Evolutionary conservation across 805 yeast genomes (phyloP).

Genomic region (Diddensiella transvaalensis): DNA sequence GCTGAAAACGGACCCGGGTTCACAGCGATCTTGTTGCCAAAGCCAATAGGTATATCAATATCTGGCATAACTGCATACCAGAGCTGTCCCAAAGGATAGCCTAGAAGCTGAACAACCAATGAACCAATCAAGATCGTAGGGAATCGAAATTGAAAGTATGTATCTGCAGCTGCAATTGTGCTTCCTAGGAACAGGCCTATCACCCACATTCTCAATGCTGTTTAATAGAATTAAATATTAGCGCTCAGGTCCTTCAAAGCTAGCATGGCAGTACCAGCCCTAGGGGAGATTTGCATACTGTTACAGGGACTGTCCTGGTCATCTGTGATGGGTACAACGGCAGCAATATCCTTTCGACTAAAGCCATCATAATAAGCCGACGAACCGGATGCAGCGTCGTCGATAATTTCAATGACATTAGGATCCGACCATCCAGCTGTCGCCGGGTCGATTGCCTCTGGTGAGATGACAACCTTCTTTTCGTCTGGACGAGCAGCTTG

Average conservation of each 20-base stretch:
- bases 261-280: no score
- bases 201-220: background rate
- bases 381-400: constrained; percentile 6
- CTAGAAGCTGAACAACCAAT: constrained; percentile 52
- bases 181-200: background rate
- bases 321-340: constrained; percentile 13
- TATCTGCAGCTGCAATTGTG: constrained; percentile 17
- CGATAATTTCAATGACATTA: background rate
- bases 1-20: constrained; percentile 60
- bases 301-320: constrained; percentile 9
- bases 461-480: no score
- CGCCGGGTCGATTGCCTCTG: no score
- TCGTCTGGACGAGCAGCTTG: no score
- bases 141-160: constrained; percentile 48
- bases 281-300: no score
- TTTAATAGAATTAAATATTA: no score
- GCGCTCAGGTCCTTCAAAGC: no score
- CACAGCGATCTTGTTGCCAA: constrained; percentile 32
- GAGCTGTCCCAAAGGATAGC: constrained; percentile 51
- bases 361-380: constrained; percentile 11
- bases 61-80: constrained; percentile 21
- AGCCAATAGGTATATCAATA: constrained; percentile 26
- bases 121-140: constrained; percentile 49
- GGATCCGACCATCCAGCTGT: background rate
- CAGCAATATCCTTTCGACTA: constrained; percentile 9